Base-by-base conservation (phyloP, 148 eudicot genomes). In the Chenopodium quinoa region DNA sequence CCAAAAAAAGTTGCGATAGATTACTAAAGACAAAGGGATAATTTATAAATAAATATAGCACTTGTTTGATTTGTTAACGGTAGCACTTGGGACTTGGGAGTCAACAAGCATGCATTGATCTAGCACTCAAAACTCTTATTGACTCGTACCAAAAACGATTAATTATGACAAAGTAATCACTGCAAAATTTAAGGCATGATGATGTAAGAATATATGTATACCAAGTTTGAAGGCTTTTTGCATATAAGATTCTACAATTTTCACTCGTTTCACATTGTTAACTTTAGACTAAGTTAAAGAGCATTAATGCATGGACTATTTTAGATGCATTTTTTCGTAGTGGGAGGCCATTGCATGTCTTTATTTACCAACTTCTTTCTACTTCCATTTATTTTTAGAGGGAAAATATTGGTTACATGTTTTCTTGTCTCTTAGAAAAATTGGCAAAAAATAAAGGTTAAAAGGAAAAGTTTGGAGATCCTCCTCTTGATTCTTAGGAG, bases 51-150 rank as follows among this genome's bases (percentile, higher is more conserved):
- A 3, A 56, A 12, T 56, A 0, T 56, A 62, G 23, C 66, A 20
- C 66, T 62, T 27, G n/a, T 62, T 62, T 22, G 25, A n/a, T 62
- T 0, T n/a, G 23, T 7, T 62, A 20, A 67, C 47, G 29, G 23
- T 8, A 56, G 44, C 44, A 40, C 44, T 40, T 40, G 8, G 44
- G 4, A 56, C 62, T 14, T 68, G 14, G 71, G 62, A 23, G 29
- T 80, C 83, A 80, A 79, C 75, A 83, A 74, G 82, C 78, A 44
- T 83, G 82, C 85, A 67, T 31, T 50, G 66, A 52, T 78, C 1
- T 20, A 71, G 80, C 82, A 79, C 76, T 78, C 50, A 62, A 44
- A 62, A 11, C 29, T 27, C 34, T 56, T 16, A 29, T 29, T 67
- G 37, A 67, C 34, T 67, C 71, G 12, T 29, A 9, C 66, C 22